These are phyloP conservation scores for Pyracantha coccinea DNA, from an alignment of 331 rosid species.

Conservation along the genomic window DNA sequence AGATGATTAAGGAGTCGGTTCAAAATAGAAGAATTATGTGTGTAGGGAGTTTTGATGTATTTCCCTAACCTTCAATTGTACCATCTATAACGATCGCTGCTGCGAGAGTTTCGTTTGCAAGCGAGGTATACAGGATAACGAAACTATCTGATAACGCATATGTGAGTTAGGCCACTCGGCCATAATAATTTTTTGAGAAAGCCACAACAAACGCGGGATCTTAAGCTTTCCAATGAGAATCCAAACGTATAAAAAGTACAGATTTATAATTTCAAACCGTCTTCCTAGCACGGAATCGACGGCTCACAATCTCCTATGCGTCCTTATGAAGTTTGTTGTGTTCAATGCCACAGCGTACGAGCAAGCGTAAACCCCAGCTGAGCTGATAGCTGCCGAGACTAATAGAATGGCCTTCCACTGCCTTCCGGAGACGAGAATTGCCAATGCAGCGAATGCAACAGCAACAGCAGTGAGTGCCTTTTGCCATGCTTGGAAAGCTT, in stretches of 20 bases:
- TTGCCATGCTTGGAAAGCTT: conserved; percentile 74
- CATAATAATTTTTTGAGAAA: background rate
- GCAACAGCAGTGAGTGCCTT: conserved; percentile 54
- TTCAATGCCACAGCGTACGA: conserved; percentile 60
- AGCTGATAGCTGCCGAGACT: conserved; percentile 46
- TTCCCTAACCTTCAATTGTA: background rate
- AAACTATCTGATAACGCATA: background rate
- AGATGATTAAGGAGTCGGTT: background rate
- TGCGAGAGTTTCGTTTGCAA: background rate
- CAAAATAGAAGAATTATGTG: background rate
- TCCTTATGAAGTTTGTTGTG: conserved; percentile 81
- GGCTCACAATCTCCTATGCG: conserved; percentile 77
- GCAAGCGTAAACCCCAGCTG: conserved; percentile 63
- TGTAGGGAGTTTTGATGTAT: background rate
- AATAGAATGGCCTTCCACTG: conserved; percentile 70
- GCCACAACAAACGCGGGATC: background rate
- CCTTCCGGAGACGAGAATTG: conserved; percentile 55
- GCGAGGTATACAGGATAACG: background rate
- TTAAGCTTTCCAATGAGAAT: background rate
- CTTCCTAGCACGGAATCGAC: background rate
- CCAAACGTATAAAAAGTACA: background rate
- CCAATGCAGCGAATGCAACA: conserved; percentile 36
- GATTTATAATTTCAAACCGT: background rate
- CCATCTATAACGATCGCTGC: background rate
- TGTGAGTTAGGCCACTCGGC: background rate